Evolutionary conservation across 2,329 filamentous ascomycete genomes (phyloP), one percentile per base, ranked within the genome.

Genomic region (Lecanicillium sp.): DNA sequence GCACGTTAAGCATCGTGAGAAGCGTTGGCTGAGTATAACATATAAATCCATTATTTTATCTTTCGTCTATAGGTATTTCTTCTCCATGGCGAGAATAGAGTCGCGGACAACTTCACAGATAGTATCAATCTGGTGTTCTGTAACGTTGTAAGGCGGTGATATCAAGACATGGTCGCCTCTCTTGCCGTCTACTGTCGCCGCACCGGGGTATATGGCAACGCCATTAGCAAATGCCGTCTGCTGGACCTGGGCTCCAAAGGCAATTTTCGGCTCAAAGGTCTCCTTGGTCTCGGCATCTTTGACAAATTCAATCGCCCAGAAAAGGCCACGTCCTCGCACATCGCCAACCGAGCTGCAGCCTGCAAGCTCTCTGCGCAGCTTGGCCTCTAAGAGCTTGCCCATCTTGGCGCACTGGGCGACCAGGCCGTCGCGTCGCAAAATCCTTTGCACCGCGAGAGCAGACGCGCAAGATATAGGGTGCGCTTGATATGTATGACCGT

Each of bases 101-200:
- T 25, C 22, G 6, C 22, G 22, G 5, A 42, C 5, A 2, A 39
- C 36, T 4, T 19, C 20, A 5, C 51, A 48, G 27, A 44, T 43
- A 27, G 44, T 42, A n/a, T 34, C 20, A 6, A 60, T 14, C 22
- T 60, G 47, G 11, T 47, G 48, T 8, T 46, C 42, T 1, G 69
- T 77, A 17, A 81, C 66, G 32, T 74, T 86, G 58, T 79, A 87
- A 1, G 84, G 71, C 5, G 84, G 84, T 2, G 81, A 74, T 10
- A 89, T 50, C 18, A 88, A 66, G 27, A 87, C 63, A 55, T 86
- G 81, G 50, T 89, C 84, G 9, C 84, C 83, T 2, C 54, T 53
- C 2, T 72, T 66, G 32, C 84, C 69, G 47, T 71, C 78, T 0
- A 65, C 73, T 0, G 77, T 77, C 2, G 81, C 81, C 1, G 62